Conservation (phyloP, 208 protist species). For the Strigomonas culicis region DNA sequence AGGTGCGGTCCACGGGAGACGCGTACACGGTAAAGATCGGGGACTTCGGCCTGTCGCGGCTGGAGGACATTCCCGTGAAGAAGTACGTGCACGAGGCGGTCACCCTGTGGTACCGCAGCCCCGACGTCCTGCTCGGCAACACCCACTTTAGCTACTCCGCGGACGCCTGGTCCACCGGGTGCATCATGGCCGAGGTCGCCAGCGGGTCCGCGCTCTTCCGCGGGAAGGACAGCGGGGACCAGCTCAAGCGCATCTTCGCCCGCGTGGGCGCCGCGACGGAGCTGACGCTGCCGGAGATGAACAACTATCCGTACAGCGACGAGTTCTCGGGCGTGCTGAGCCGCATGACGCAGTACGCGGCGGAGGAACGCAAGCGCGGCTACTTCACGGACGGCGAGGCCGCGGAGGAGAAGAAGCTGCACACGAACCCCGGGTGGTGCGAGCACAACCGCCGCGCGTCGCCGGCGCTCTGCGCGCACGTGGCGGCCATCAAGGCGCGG, state of each 20-base stretch:
- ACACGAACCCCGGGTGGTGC: not conserved
- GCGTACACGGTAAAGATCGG: slow-evolving; percentile 72
- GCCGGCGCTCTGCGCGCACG: slow-evolving; percentile 14
- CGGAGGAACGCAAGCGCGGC: slow-evolving; percentile 9
- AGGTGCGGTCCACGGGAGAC: slow-evolving; percentile 14
- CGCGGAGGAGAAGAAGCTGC: slow-evolving; percentile 5
- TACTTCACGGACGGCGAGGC: slow-evolving; percentile 10
- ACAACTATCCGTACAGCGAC: slow-evolving; percentile 41
- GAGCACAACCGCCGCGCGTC: slow-evolving; percentile 4
- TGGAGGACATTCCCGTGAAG: slow-evolving; percentile 87
- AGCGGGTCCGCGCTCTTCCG: slow-evolving; percentile 71
- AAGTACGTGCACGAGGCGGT: slow-evolving; percentile 90
- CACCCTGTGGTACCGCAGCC: slow-evolving; percentile 94
- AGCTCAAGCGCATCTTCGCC: slow-evolving; percentile 84
- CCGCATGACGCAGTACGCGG: not conserved
- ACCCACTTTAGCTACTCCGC: slow-evolving; percentile 71
- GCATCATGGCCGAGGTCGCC: slow-evolving; percentile 89
- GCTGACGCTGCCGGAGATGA: slow-evolving; percentile 41
- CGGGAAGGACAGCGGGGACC: slow-evolving; percentile 76
- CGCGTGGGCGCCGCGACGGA: slow-evolving; percentile 88
- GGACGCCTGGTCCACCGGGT: slow-evolving; percentile 92
- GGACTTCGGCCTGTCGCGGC: slow-evolving; percentile 86
- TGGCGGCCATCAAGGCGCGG: slow-evolving; percentile 23
- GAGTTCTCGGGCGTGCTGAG: slow-evolving; percentile 20
- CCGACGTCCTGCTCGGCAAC: slow-evolving; percentile 89